Evolutionary conservation across 1,139 yeast species (phyloP), one percentile per base, ranked within the genome.

Genomic region (Petasospora fabianii): DNA sequence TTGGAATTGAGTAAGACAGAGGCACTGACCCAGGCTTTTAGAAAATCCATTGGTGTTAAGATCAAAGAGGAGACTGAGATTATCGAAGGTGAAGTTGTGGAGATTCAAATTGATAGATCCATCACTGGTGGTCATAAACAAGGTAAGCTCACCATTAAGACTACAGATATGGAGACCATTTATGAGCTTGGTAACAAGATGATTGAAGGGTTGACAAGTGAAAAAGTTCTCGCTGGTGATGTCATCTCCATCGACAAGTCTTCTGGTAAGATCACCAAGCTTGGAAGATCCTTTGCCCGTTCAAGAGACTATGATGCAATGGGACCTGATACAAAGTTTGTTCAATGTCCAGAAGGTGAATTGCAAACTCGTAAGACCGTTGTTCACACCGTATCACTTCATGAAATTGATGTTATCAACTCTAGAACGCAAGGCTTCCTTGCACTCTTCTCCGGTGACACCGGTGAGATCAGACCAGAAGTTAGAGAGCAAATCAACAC

Each of bases 331-430:
- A 88, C 97, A 30, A 88, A 87, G 63, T 94, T 92, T 63, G 96
- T 94, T 36, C 97, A 92, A 64, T 87, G 97, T 61, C 99, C 99
- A 24, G 97, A 92, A 63, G 99, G 99, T 36, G 99, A 94, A 69
- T 73, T 94, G 58, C 98, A 94, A 66, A 85, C 86, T 58, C 79
- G 97, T 55, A 87, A 86, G 59, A 95, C 90, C 59, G 95, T 88
- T 13, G 96, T 88, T 15, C 99, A 94, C 65, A 90, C 96, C 0
- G 97, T 94, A 10, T 86, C 96, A 4, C 70, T 94, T 50, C 98
- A 94, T 65, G 99, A 94, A 64, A 92, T 94, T 56, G 99, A 94
- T 64, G 98, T 94, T 41, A 92, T 92, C 62, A 94, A 94, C 66
- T 88, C 97, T 13, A 80, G 99, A 63, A 90, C 96, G 35, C 99